A percentile compares a stretch with the other conserved stretches of the same genome.
Evolutionary conservation across 176 grass and related monocot genomes (phyloP).

Genomic region (Eleusine coracana): DNA sequence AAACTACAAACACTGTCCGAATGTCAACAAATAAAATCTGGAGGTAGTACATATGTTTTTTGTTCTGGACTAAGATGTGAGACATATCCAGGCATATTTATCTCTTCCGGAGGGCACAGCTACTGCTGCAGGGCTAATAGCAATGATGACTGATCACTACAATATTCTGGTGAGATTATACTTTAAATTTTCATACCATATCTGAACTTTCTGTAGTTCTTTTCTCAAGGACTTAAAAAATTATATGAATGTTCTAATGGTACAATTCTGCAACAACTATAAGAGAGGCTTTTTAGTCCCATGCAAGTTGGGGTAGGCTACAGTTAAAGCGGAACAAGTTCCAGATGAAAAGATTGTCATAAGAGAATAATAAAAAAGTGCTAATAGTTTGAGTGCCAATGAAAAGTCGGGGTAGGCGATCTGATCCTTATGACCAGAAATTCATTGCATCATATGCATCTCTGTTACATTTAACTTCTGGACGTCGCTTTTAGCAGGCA

Average conservation of each 20-base stretch:
- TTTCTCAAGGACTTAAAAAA: conserved; percentile 8
- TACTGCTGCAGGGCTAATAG: conserved; percentile 86
- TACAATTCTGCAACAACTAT: not conserved
- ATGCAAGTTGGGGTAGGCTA: not conserved
- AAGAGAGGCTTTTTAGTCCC: not conserved
- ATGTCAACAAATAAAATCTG: no score
- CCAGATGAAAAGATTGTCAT: not conserved
- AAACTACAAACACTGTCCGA: no score
- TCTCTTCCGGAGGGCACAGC: conserved; percentile 92
- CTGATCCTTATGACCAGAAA: not conserved
- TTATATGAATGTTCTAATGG: not conserved
- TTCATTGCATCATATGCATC: not conserved
- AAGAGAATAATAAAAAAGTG: not conserved
- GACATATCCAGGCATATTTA: conserved; percentile 86
- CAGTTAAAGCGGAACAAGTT: not conserved
- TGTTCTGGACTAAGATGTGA: conserved; percentile 34
- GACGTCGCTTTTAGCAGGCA: not conserved
- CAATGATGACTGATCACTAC: conserved; percentile 98
- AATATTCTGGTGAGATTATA: conserved; percentile 81
- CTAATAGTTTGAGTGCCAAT: not conserved
- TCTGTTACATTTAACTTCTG: not conserved
- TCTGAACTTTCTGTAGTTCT: conserved; percentile 17
- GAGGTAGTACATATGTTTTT: not conserved
- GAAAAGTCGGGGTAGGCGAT: no score
- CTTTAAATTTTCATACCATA: conserved; percentile 31